Evolutionary conservation across 257 asterid species (phyloP).

Genomic region (Solanum chmielewskii): DNA sequence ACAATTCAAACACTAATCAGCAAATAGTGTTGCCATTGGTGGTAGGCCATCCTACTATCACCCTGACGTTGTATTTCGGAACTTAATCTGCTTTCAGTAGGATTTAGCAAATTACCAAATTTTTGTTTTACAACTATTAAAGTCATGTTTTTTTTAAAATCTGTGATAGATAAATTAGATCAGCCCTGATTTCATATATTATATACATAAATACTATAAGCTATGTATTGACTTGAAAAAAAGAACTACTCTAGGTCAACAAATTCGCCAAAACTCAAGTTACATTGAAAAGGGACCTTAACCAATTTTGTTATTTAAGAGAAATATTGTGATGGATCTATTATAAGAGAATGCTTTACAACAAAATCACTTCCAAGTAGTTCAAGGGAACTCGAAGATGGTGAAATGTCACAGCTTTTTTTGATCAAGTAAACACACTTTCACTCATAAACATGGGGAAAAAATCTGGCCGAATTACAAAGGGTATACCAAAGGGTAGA

Average conservation of each 20-base stretch:
- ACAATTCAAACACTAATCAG: background rate
- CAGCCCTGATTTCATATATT: background rate
- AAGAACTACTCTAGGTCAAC: background rate
- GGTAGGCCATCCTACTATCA: background rate
- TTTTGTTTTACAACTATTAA: background rate
- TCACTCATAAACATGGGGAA: background rate
- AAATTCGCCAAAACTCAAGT: background rate
- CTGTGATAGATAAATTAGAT: background rate
- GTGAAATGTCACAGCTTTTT: background rate
- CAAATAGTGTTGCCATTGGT: background rate
- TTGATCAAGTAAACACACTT: background rate
- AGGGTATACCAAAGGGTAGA: background rate
- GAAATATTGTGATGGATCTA: background rate
- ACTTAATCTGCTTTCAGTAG: background rate
- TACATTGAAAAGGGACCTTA: background rate
- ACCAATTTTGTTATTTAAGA: background rate
- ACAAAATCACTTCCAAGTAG: background rate
- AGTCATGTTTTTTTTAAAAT: background rate
- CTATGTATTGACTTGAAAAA: background rate
- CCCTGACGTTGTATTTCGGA: background rate
- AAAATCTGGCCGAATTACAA: background rate
- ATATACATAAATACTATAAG: background rate
- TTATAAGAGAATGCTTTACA: background rate
- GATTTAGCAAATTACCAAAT: background rate
- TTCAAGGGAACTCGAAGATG: background rate